These are phyloP conservation scores for Debaryomycetaceae sp. DNA, from an alignment of 1,139 yeast genomes.

Conservation along the genomic window DNA sequence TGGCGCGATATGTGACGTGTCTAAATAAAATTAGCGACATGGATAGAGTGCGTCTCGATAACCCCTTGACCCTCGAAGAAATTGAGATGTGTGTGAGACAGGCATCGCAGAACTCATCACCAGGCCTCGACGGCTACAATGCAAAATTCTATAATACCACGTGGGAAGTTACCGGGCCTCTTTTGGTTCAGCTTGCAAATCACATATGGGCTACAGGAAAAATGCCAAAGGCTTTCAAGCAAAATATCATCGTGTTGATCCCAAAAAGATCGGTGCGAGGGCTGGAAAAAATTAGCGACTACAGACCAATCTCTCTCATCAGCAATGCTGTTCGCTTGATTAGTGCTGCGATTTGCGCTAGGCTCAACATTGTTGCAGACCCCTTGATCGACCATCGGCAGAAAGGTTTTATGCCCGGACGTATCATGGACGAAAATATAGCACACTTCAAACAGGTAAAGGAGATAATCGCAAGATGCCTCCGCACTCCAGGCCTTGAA, in stretches of 20 bases:
- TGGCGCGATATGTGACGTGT: not conserved
- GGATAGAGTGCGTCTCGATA: not conserved
- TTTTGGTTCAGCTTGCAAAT: not conserved
- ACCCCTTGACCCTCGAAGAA: not conserved
- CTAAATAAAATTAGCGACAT: not conserved
- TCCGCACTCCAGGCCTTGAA: not conserved
- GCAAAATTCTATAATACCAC: not conserved
- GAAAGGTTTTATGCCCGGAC: not conserved
- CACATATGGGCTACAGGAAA: not conserved
- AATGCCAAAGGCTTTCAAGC: not conserved
- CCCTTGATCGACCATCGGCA: not conserved
- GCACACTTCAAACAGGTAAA: not conserved
- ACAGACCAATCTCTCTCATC: not conserved
- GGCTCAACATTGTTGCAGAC: not conserved
- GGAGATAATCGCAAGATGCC: not conserved
- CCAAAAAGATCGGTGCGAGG: not conserved
- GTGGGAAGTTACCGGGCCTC: not conserved
- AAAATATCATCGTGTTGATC: not conserved
- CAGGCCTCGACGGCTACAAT: not conserved
- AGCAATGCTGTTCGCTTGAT: not conserved
- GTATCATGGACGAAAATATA: not conserved
- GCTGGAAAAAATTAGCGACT: not conserved
- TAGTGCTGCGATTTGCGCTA: not conserved
- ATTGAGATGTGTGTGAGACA: not conserved
- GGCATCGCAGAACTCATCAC: not conserved